Conservation (phyloP, 2,329 filamentous ascomycete species). For the Graphiopsis chlorocephala region DNA sequence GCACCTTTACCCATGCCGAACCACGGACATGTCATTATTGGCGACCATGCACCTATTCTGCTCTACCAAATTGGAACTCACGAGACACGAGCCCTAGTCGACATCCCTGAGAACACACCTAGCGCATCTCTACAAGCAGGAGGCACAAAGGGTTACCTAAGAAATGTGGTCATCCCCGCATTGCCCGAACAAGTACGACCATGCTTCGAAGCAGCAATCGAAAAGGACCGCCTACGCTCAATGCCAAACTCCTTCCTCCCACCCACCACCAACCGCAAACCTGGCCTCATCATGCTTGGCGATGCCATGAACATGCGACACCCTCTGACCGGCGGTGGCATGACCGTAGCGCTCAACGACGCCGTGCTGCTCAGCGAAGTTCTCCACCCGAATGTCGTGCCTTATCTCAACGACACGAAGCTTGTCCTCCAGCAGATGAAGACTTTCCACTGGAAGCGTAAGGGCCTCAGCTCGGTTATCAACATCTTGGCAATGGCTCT, state of each 20-base stretch:
- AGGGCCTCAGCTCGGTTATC: conserved; percentile 79
- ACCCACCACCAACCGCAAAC: conserved; percentile 66
- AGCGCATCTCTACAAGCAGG: conserved; percentile 71
- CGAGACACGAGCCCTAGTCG: conserved; percentile 86
- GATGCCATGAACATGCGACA: conserved; percentile 99
- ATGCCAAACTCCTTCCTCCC: conserved; percentile 98
- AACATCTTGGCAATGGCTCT: conserved; percentile 97
- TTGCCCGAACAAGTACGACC: conserved; percentile 71
- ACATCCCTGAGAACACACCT: conserved; percentile 75
- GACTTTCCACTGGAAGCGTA: conserved; percentile 82
- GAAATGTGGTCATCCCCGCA: conserved; percentile 73
- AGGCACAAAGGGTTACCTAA: conserved; percentile 80
- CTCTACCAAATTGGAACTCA: conserved; percentile 96
- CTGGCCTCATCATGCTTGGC: conserved; percentile 77
- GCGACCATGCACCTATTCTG: conserved; percentile 72
- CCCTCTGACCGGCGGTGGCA: conserved; percentile 91
- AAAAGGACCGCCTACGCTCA: conserved; percentile 71
- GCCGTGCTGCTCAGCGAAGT: conserved; percentile 74
- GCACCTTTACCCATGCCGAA: conserved; percentile 70
- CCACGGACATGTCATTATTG: conserved; percentile 86
- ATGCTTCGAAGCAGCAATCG: conserved; percentile 72
- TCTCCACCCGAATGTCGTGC: conserved; percentile 66
- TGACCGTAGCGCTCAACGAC: conserved; percentile 97
- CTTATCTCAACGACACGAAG: conserved; percentile 64
- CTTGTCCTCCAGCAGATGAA: conserved; percentile 67